Conservation (phyloP, 225 moss, liverwort and hornwort species). For the Physcomitrium patens region DNA sequence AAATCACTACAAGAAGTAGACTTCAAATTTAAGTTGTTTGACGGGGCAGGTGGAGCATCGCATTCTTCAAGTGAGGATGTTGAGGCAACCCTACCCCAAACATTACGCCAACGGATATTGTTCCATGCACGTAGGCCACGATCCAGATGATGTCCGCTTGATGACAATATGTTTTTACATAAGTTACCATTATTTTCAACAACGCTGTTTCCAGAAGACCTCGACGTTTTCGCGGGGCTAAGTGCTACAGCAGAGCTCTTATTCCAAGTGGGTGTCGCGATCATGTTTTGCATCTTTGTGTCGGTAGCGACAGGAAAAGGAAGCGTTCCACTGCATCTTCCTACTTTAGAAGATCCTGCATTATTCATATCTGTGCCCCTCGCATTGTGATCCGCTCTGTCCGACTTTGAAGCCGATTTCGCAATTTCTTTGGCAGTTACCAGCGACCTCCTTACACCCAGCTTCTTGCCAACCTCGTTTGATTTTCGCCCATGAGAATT, state of each 20-base stretch:
- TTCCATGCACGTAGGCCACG: slow-evolving; percentile 75
- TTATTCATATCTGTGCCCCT: slow-evolving; percentile 29
- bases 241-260: slow-evolving; percentile 51
- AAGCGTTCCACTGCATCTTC: slow-evolving; percentile 20
- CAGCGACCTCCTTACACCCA: slow-evolving; percentile 33
- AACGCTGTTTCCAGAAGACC: slow-evolving; percentile 27
- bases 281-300: slow-evolving; percentile 50
- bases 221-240: slow-evolving; percentile 43
- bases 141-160: slow-evolving; percentile 49
- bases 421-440: slow-evolving; percentile 21
- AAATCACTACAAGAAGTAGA: slow-evolving; percentile 22
- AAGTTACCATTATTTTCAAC: slow-evolving; percentile 28
- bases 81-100: slow-evolving; percentile 64
- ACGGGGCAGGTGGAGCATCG: slow-evolving; percentile 33
- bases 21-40: slow-evolving; percentile 35
- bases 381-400: slow-evolving; percentile 27
- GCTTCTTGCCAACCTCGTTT: slow-evolving; percentile 56
- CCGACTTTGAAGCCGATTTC: slow-evolving; percentile 28
- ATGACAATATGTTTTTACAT: slow-evolving; percentile 31
- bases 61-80: slow-evolving; percentile 44
- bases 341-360: slow-evolving; percentile 38
- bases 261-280: slow-evolving; percentile 55
- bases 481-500: slow-evolving; percentile 37
- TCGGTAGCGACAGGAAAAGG: slow-evolving; percentile 39
- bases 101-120: slow-evolving; percentile 76